A percentile compares a stretch with the other conserved stretches of the same genome.
Conservation (phyloP, 148 eudicot species). For the Silene latifolia region DNA sequence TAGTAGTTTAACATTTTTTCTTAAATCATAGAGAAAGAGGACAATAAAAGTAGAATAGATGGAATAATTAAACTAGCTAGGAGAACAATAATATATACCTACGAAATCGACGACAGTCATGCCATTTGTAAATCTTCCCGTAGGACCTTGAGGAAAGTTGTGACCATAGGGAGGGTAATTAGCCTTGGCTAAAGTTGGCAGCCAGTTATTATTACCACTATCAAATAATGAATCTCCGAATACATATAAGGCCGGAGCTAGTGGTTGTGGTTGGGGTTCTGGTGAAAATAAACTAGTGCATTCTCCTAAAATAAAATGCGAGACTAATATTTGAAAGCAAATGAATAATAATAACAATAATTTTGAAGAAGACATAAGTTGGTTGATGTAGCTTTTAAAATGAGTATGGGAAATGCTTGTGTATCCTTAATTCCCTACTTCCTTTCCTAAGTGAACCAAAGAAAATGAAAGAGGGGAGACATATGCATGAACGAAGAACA, state of each 20-base stretch:
- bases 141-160: slow-evolving; percentile 45
- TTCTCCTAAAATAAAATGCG: neutral
- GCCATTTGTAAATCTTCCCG: slow-evolving; percentile 77
- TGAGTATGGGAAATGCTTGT: slow-evolving; percentile 2
- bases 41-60: no score
- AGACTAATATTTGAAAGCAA: neutral
- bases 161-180: slow-evolving; percentile 62
- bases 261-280: neutral
- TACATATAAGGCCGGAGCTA: slow-evolving; percentile 56
- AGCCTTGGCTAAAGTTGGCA: slow-evolving; percentile 61
- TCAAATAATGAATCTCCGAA: slow-evolving; percentile 72
- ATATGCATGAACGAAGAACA: neutral
- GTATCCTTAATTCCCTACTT: neutral
- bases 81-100: slow-evolving; percentile 3
- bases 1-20: no score
- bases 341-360: neutral
- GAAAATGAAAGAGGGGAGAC: neutral
- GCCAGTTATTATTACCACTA: slow-evolving; percentile 61
- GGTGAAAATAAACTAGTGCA: neutral
- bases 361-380: neutral
- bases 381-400: neutral
- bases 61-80: no score
- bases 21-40: no score
- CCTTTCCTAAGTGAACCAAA: neutral
- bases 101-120: slow-evolving; percentile 61